Percentiles rank a stretch among this genome's conserved stretches.
phyloP scores from a whole-genome alignment of 2,329 filamentous ascomycete genomes.

The Chaetomium strumarium region DNA sequence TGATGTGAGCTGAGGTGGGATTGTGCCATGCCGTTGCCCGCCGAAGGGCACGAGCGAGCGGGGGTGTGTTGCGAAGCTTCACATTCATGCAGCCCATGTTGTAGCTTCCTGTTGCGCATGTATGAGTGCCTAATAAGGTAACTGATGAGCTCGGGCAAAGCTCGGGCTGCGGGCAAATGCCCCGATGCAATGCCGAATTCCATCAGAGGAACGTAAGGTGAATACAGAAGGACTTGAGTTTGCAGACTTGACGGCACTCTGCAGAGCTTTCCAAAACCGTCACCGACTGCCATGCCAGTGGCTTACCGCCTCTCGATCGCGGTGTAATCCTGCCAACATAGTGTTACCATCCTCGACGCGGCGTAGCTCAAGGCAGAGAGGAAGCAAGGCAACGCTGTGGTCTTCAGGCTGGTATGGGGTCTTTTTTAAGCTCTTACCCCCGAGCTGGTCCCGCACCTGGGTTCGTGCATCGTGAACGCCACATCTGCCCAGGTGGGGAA shows the following conservation, averaged over 20 bases:
- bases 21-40: slow-evolving; percentile 11
- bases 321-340: background rate
- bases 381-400: background rate
- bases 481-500: slow-evolving; percentile 16
- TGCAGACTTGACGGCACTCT: background rate
- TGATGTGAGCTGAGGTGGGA: slow-evolving; percentile 10
- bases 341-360: slow-evolving; percentile 4
- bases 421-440: slow-evolving; percentile 10
- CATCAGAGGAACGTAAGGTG: slow-evolving; percentile 4
- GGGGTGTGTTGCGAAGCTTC: slow-evolving; percentile 4
- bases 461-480: slow-evolving; percentile 20
- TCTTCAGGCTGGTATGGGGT: background rate
- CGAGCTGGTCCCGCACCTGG: slow-evolving; percentile 12
- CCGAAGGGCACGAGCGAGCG: slow-evolving; percentile 10
- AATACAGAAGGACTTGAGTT: too few species aligned
- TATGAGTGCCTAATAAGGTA: background rate
- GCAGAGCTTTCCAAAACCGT: slow-evolving; percentile 2
- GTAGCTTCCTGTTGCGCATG: too few species aligned
- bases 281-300: background rate
- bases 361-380: background rate
- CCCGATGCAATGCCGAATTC: slow-evolving; percentile 21
- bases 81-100: too few species aligned
- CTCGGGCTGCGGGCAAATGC: slow-evolving; percentile 15
- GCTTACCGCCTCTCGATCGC: background rate
- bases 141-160: slow-evolving; percentile 14